Evolutionary conservation across 192 early-diverging fungal genomes (phyloP), one percentile per base, ranked within the genome.

Genomic region (Hyaloraphidium curvatum): DNA sequence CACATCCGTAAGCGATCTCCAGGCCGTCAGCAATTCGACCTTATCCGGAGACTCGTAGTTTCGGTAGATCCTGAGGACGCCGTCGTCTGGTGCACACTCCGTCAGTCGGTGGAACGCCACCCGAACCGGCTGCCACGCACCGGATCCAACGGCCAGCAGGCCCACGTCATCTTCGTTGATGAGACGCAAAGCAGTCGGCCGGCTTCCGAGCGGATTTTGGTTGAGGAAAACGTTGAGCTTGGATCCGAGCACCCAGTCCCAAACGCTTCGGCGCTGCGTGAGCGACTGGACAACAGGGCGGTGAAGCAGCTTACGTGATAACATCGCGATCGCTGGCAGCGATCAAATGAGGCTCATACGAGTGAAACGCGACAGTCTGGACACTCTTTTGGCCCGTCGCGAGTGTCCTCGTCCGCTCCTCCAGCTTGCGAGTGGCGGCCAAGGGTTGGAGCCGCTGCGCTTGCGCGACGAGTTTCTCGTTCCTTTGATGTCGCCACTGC

Each of bases 151-250:
- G 52, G 92, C 60, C 55, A 97, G 67, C 67, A 89, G 64, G 23
- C 84, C 77, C 28, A 81, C 64, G 56, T 90, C 88, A 39, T 89
- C 78, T 59, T 93, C 90, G 63, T 97, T 97, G 23, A 97, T 77
- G 54, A 91, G 79, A 37, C 82, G 79, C 59, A 97, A 56, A 43
- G 74, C 73, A 1, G 83, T 77, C 30, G 91, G 79, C 4, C 75
- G 61, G 53, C 79, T 84, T 19, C 74, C 68, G 25, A 55, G 26
- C 28, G 86, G 82, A 43, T 86, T 84, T 5, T 67, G 59, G 53
- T 84, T 87, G 51, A 67, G 63, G 57, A 87, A 79, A 4, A 71
- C 66, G 59, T 78, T 82, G 7, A 84, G 57, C 30, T 68, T 57
- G 28, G 63, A 62, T 21, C 69, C 65, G 2, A 79, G 71, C 39